A percentile compares a stretch with the other conserved stretches of the same genome.
phyloP scores from a whole-genome alignment of 129 eudicot genomes.

The Flaveria ramosissima region DNA sequence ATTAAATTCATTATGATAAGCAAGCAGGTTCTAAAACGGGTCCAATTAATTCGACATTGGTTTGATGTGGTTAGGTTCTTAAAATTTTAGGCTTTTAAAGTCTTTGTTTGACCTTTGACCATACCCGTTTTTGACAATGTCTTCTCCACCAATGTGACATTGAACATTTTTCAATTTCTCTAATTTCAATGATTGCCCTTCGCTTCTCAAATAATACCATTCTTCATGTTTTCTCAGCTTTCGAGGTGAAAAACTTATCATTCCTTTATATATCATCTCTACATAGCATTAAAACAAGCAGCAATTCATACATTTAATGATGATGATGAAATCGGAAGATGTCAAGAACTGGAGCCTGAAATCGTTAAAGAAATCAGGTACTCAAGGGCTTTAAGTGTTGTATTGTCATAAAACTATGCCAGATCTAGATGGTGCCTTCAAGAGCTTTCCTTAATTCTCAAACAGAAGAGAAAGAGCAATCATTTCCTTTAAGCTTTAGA shows the following conservation, averaged over 20 bases:
- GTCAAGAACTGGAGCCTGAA: neutral
- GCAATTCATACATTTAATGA: neutral
- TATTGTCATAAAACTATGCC: neutral
- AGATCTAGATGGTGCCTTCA: slow-evolving; percentile 21
- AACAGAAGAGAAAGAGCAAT: neutral
- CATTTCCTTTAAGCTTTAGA: no score
- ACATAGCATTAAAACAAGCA: neutral
- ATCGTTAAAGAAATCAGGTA: neutral
- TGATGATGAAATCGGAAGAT: neutral
- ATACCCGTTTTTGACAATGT: no score
- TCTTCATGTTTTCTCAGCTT: neutral
- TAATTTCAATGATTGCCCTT: no score
- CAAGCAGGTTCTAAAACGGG: no score
- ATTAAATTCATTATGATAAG: no score
- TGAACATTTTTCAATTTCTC: no score
- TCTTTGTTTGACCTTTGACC: no score
- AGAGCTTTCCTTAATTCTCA: slow-evolving; percentile 19
- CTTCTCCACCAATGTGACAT: no score
- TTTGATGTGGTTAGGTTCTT: no score
- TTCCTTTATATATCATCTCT: neutral
- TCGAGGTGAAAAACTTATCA: slow-evolving; percentile 5
- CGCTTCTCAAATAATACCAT: no score
- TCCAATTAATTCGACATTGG: no score
- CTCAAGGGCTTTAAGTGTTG: neutral
- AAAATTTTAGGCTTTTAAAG: no score